Conservation (phyloP, 2,329 filamentous ascomycete species). For the Plenodomus tracheiphilus region DNA sequence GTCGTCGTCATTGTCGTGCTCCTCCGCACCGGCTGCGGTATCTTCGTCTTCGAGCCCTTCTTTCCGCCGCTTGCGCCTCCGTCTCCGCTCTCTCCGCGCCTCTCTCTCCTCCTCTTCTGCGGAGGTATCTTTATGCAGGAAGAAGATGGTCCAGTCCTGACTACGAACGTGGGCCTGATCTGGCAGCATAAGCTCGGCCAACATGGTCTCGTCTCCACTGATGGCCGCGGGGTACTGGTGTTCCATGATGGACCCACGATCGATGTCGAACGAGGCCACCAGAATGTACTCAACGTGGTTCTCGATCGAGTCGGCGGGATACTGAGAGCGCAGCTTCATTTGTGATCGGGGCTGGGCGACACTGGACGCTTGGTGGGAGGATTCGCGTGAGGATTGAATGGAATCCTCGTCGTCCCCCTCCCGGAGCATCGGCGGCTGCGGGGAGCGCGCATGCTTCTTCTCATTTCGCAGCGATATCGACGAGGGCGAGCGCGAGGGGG, state of each 20-base stretch:
- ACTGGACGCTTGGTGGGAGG: not conserved
- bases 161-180: constrained; percentile 93
- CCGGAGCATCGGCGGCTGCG: constrained; percentile 40
- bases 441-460: constrained; percentile 36
- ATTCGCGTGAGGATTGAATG: constrained; percentile 26
- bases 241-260: constrained; percentile 95
- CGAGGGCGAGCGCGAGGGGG: constrained; percentile 45
- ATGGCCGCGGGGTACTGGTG: constrained; percentile 96
- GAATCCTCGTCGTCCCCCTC: constrained; percentile 39
- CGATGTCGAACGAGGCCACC: constrained; percentile 96
- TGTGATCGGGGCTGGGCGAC: not conserved
- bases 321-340: constrained; percentile 50
- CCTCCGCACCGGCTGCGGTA: constrained; percentile 21
- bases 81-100: constrained; percentile 61
- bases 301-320: constrained; percentile 56
- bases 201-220: constrained; percentile 95
- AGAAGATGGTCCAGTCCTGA: constrained; percentile 99
- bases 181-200: constrained; percentile 96
- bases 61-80: constrained; percentile 50
- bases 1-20: constrained; percentile 38
- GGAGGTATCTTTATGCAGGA: constrained; percentile 91
- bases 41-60: constrained; percentile 51
- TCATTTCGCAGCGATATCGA: constrained; percentile 42
- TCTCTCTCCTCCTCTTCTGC: constrained; percentile 72
- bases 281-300: constrained; percentile 99